phyloP scores from a whole-genome alignment of 225 moss, liverwort and hornwort species.

The Pleurozium schreberi region DNA sequence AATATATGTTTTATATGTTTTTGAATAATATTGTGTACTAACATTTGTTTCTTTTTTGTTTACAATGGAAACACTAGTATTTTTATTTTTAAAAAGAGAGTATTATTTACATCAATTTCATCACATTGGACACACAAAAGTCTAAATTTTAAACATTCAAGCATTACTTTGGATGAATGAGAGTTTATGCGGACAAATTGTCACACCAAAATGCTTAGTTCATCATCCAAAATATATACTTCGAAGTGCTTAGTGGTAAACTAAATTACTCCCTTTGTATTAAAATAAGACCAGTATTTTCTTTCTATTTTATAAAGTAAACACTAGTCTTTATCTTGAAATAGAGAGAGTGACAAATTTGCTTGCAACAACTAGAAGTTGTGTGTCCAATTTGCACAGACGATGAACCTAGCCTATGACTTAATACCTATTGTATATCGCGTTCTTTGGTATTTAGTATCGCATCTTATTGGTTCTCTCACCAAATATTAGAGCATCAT shows the following conservation, averaged over 20 bases:
- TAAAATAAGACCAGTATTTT: too few species aligned
- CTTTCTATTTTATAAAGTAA: too few species aligned
- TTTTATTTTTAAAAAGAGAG: too few species aligned
- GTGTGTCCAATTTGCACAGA: background rate
- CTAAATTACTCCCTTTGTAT: too few species aligned
- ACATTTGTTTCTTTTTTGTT: too few species aligned
- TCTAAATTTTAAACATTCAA: background rate
- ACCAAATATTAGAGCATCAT: background rate
- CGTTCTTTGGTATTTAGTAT: background rate
- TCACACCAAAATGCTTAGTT: rapidly evolving
- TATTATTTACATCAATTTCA: background rate
- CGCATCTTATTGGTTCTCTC: background rate
- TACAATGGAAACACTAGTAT: too few species aligned
- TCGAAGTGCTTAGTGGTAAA: background rate
- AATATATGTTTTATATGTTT: too few species aligned
- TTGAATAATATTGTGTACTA: too few species aligned
- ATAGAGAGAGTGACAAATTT: too few species aligned
- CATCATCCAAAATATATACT: background rate
- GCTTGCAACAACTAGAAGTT: too few species aligned
- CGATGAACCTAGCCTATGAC: background rate
- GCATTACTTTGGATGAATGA: background rate
- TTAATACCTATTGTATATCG: background rate
- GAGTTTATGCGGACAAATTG: background rate
- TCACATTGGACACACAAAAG: background rate
- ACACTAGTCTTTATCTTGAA: too few species aligned